These are phyloP conservation scores for Melaleuca quinquenervia DNA, from an alignment of 345 rosid genomes.

Conservation along the genomic window DNA sequence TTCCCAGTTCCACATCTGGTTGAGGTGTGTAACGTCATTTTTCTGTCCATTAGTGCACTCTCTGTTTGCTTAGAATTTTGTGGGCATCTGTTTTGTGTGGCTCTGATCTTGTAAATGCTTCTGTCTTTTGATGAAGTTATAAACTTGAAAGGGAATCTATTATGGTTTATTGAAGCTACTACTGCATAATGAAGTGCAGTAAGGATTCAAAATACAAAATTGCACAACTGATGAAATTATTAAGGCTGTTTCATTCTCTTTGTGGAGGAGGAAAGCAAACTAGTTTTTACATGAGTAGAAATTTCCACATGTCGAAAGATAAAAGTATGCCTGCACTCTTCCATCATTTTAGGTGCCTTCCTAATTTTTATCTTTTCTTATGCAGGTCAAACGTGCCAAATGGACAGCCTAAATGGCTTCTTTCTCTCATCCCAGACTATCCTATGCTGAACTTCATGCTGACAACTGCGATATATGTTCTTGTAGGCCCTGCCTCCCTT, in stretches of 20 bases:
- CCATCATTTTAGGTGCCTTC: neutral
- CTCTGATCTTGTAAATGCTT: neutral
- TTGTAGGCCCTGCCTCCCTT: slow-evolving; percentile 31
- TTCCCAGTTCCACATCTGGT: slow-evolving; percentile 96
- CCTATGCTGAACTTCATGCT: slow-evolving; percentile 95
- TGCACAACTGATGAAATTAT: neutral
- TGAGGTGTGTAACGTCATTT: slow-evolving; percentile 47
- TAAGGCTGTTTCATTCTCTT: neutral
- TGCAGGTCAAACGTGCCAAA: slow-evolving; percentile 75
- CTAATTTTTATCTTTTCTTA: neutral
- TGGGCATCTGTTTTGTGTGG: neutral
- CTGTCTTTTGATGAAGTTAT: neutral
- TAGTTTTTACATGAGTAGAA: neutral
- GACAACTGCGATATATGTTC: slow-evolving; percentile 73
- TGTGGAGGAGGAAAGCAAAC: neutral
- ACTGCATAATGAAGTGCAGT: neutral
- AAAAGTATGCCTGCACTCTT: neutral
- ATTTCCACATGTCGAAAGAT: neutral
- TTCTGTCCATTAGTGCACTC: neutral
- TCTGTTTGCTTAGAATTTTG: neutral
- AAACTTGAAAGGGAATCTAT: neutral
- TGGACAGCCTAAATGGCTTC: slow-evolving; percentile 99
- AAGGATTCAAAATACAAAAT: neutral
- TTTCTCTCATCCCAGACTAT: slow-evolving; percentile 73
- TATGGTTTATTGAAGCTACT: neutral